phyloP scores from a whole-genome alignment of 1,284 basidiomycete genomes.

The Athelia psychrophila region DNA sequence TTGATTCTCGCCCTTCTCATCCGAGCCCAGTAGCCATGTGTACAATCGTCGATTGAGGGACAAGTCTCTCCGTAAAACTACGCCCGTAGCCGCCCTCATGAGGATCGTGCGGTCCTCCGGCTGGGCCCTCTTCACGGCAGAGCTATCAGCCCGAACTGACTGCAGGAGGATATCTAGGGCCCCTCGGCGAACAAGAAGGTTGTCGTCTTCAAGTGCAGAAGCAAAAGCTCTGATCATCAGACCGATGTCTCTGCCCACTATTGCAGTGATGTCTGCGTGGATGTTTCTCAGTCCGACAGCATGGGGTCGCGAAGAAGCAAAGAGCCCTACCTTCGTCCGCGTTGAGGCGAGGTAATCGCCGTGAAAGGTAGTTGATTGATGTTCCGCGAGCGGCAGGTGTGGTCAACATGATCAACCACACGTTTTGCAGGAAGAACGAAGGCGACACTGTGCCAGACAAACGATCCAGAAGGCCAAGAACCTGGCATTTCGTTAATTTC shows the following conservation, averaged over 20 bases:
- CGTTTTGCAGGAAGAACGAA: conserved; percentile 92
- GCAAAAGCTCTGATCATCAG: conserved; percentile 92
- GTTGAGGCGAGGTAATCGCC: conserved; percentile 70
- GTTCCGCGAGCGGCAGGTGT: conserved; percentile 85
- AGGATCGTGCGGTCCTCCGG: conserved; percentile 70
- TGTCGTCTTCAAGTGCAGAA: conserved; percentile 86
- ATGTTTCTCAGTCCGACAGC: conserved; percentile 1
- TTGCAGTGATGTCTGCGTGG: conserved; percentile 59
- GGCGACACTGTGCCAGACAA: conserved; percentile 81
- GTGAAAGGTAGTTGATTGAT: conserved; percentile 83
- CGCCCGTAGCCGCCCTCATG: conserved; percentile 75
- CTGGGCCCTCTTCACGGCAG: conserved; percentile 63
- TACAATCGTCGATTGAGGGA: conserved; percentile 93
- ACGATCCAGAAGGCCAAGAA: conserved; percentile 79
- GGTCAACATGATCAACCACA: conserved; percentile 93
- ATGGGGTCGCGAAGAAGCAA: conserved; percentile 6
- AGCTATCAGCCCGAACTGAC: conserved; percentile 71
- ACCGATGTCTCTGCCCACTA: conserved; percentile 86
- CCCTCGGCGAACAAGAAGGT: conserved; percentile 81
- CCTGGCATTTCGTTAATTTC: conserved; percentile 38
- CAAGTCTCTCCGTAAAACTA: conserved; percentile 89
- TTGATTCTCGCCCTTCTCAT: conserved; percentile 75
- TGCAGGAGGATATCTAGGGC: conserved; percentile 81
- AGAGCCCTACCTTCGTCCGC: conserved; percentile 59
- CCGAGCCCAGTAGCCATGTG: conserved; percentile 87